Evolutionary conservation across 108 stramenopile genomes (phyloP), one percentile per base, ranked within the genome.

Genomic region (Fragilaria crotonensis): DNA sequence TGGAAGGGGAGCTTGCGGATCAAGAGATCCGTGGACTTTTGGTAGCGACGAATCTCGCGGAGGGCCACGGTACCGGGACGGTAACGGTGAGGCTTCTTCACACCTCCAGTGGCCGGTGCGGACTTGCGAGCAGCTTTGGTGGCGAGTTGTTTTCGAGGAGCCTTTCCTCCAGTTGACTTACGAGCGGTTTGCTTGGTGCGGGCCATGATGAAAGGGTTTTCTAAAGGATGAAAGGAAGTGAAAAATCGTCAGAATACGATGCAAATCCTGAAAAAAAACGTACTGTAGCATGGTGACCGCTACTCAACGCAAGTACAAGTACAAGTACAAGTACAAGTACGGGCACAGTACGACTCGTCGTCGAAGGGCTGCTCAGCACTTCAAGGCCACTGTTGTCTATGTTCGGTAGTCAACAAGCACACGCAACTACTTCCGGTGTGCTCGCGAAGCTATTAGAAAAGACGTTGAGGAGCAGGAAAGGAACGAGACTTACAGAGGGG

Each of bases 171-270:
- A 55, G 96, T 97, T 58, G 90, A 92, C 72, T 95, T 97, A 50
- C 96, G 87, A 25, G 97, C 97, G 76, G 97, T 97, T 81, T 97
- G 97, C 79, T 97, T 97, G 73, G 97, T 97, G 46, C 96, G 90
- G 30, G 96, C 96, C 96, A 95, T 95, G 55, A 68, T 81, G 59
- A 32, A 45, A 33, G 30, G 25, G 51, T 45, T n/a, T n/a, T n/a
- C n/a, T n/a, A n/a, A n/a, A n/a, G n/a, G n/a, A n/a, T n/a, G n/a
- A n/a, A n/a, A n/a, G n/a, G n/a, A n/a, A n/a, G n/a, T n/a, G n/a
- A n/a, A n/a, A 30, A 29, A 27, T 5, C 27, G 25, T 3, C 14
- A 50, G n/a, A 21, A 19, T 17, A 20, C 23, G 48, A 48, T 17
- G 14, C 14, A 44, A 11, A 17, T 25, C 23, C 22, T 7, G 5